Evolutionary conservation across 257 asterid species (phyloP).

Genomic region (Jasminum sambac): DNA sequence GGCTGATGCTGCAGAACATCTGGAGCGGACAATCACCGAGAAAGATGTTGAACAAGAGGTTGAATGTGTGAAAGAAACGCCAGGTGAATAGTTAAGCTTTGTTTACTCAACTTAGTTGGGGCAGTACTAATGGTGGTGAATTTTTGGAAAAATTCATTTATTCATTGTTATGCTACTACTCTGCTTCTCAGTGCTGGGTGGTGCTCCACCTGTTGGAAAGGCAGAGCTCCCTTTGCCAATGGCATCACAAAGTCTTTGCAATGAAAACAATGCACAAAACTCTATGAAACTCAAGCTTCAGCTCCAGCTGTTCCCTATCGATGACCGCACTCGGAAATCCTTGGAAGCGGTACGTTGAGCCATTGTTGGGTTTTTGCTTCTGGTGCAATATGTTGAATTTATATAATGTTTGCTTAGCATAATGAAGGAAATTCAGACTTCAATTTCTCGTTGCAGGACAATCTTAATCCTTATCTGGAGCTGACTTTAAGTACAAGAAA

Average conservation of each 20-base stretch:
- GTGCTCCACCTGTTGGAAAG: slow-evolving; percentile 53
- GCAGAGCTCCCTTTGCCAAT: slow-evolving; percentile 38
- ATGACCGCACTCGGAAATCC: slow-evolving; percentile 77
- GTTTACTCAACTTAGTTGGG: slow-evolving; percentile 12
- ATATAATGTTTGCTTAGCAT: not conserved
- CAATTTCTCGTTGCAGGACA: slow-evolving; percentile 52
- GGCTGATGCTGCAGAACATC: slow-evolving; percentile 99
- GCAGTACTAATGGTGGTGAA: slow-evolving; percentile 16
- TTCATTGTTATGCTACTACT: slow-evolving; percentile 23
- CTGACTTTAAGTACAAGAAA: slow-evolving; percentile 84
- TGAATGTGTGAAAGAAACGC: slow-evolving; percentile 49
- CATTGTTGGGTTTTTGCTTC: not conserved
- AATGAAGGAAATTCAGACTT: not conserved
- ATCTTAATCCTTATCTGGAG: slow-evolving; percentile 87
- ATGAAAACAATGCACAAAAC: slow-evolving; percentile 47
- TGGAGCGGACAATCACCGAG: slow-evolving; percentile 74
- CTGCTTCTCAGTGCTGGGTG: slow-evolving; percentile 49
- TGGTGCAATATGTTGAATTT: slow-evolving; percentile 14
- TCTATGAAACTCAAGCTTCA: slow-evolving; percentile 84
- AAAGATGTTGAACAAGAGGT: slow-evolving; percentile 60
- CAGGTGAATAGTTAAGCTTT: slow-evolving; percentile 43
- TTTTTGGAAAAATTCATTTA: slow-evolving; percentile 23
- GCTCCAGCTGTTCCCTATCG: slow-evolving; percentile 95
- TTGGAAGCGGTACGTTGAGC: slow-evolving; percentile 72
- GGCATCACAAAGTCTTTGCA: slow-evolving; percentile 34